Evolutionary conservation across 2,329 filamentous ascomycete species (phyloP), one percentile per base, ranked within the genome.

Genomic region (Penicillium sp.): DNA sequence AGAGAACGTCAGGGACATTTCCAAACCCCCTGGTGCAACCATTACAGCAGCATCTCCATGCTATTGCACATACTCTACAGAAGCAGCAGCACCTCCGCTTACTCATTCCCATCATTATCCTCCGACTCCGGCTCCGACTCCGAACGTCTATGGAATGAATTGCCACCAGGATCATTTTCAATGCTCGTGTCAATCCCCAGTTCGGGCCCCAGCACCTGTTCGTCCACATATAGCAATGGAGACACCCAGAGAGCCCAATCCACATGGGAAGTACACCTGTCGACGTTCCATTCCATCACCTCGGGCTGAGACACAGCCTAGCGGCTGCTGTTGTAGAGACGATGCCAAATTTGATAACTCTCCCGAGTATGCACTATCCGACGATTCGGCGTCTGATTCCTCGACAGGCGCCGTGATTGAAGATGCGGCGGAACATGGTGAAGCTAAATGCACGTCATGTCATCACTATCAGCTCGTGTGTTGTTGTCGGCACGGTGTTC

Each of bases 291-390:
- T 13, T 9, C 33, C 42, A 10, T n/a, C 23, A 7, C 26, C 24
- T 14, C 18, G 19, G 5, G 10, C 31, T 18, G 43, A 47, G 13
- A 2, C 10, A 4, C 43, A 18, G 21, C 21, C 33, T 21, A 44
- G 31, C 36, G n/a, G 5, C 14, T 55, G 52, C 18, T 44, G 23
- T 26, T 16, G 23, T 23, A 29, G 26, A 26, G 48, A 51, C 24
- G 50, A 37, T 26, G 37, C 43, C 10, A 10, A 51, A 26, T 16
- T 18, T 8, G 52, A 55, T 23, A 39, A 39, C 19, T 34, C 36
- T 21, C 14, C 14, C 31, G 28, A 45, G 3, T 45, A 21, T 16
- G 16, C 16, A 8, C 16, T 45, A 3, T 45, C 42, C 11, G 42
- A 45, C 9, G 42, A 31, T 16, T 45, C 26, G 16, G 24, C 21